phyloP scores from a whole-genome alignment of 2,329 filamentous ascomycete genomes.

The Elsinoe ampelina region DNA sequence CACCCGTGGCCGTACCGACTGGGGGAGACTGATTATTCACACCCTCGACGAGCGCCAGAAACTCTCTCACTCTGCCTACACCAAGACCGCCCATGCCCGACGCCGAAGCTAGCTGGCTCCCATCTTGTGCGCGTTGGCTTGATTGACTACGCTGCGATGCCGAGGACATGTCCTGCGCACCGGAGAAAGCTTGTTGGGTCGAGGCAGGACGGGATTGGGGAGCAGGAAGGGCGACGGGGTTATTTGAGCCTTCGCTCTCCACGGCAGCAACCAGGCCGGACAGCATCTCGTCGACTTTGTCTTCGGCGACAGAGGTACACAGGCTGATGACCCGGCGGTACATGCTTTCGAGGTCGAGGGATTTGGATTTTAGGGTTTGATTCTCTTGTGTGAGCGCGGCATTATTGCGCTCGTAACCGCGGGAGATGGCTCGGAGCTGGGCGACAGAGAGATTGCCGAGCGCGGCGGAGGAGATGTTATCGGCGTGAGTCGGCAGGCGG shows the following conservation, averaged over 20 bases:
- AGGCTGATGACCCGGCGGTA: constrained; percentile 82
- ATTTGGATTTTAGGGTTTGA: constrained; percentile 63
- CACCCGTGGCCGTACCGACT: neutral
- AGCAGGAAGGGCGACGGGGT: neutral
- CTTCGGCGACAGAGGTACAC: constrained; percentile 71
- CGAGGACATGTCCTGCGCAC: neutral
- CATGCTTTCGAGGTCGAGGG: constrained; percentile 74
- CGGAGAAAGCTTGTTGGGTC: neutral
- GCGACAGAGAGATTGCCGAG: constrained; percentile 3
- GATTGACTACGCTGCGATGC: constrained; percentile 1
- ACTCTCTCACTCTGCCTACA: constrained; percentile 63
- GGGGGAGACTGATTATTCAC: constrained; percentile 8
- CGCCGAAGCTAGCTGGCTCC: constrained; percentile 1
- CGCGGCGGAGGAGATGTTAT: neutral
- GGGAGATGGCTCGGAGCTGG: constrained; percentile 54
- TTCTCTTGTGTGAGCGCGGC: constrained; percentile 58
- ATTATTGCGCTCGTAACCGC: constrained; percentile 62
- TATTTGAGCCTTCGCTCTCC: constrained; percentile 61
- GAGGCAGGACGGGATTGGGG: neutral
- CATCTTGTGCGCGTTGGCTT: neutral
- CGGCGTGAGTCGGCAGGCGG: neutral
- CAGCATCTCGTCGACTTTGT: constrained; percentile 69
- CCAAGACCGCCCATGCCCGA: constrained; percentile 21
- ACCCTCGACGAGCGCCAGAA: constrained; percentile 68
- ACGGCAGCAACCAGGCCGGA: constrained; percentile 76